Evolutionary conservation across 164 flowering plant genomes (phyloP).

Genomic region (Litsea cubeba): DNA sequence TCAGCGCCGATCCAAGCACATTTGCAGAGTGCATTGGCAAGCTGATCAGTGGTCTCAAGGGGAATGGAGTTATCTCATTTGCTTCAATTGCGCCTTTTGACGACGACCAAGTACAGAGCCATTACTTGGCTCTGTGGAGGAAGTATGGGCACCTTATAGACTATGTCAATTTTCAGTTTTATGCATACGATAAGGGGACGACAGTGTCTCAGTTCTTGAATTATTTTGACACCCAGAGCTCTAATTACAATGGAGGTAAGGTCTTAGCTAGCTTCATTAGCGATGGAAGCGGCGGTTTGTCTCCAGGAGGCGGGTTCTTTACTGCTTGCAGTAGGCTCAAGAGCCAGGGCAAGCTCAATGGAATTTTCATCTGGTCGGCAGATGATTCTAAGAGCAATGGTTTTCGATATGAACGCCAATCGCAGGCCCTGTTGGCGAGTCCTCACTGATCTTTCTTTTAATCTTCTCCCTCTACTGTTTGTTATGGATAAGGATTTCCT

Average conservation of each 20-base stretch:
- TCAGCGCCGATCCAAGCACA: constrained; percentile 26
- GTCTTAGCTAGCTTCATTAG: constrained; percentile 38
- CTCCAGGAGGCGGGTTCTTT: constrained; percentile 44
- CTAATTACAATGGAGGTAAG: constrained; percentile 41
- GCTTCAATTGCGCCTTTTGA: constrained; percentile 58
- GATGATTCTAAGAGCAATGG: constrained; percentile 44
- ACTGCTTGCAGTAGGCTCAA: constrained; percentile 40
- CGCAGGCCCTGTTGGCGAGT: constrained; percentile 38
- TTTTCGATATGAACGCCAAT: constrained; percentile 37
- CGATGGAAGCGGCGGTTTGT: constrained; percentile 43
- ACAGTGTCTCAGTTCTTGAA: constrained; percentile 39
- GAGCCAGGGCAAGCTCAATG: constrained; percentile 33
- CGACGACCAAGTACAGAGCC: constrained; percentile 37
- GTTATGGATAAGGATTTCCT: background rate
- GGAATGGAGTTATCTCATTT: constrained; percentile 32
- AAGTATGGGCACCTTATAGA: constrained; percentile 39
- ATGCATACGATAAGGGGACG: constrained; percentile 45
- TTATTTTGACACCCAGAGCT: constrained; percentile 31
- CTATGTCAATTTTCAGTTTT: constrained; percentile 59
- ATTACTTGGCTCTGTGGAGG: constrained; percentile 46
- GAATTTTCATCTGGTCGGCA: constrained; percentile 61
- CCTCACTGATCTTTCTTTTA: constrained; percentile 6
- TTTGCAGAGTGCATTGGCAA: constrained; percentile 50
- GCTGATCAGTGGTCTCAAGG: constrained; percentile 33
- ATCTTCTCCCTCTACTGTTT: background rate